These are phyloP conservation scores for Globisporangium lucens DNA, from an alignment of 352 stramenopile species.

Conservation along the genomic window DNA sequence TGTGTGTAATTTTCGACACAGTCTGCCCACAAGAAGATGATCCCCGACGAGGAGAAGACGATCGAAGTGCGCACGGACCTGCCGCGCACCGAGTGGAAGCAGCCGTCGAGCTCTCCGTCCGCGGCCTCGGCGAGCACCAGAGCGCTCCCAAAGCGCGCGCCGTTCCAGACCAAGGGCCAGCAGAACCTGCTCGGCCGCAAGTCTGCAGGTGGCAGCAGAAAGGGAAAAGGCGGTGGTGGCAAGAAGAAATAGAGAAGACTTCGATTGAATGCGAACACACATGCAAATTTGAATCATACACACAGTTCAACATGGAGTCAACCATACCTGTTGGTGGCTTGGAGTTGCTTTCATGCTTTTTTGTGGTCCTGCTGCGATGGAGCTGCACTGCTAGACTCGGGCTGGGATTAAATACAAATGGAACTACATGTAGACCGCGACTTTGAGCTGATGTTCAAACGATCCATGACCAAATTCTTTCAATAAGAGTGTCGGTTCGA, in stretches of 20 bases:
- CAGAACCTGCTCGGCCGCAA: slow-evolving; percentile 37
- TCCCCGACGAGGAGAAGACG: slow-evolving; percentile 46
- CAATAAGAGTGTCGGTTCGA: slow-evolving; percentile 22
- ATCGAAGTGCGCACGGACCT: slow-evolving; percentile 67
- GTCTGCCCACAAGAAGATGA: slow-evolving; percentile 74
- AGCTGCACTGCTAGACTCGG: neutral
- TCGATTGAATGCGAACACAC: neutral
- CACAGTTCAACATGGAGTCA: too few species aligned
- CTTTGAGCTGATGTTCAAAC: neutral
- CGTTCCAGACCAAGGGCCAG: slow-evolving; percentile 19
- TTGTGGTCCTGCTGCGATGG: neutral
- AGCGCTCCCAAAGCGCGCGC: slow-evolving; percentile 22
- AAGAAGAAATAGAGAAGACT: slow-evolving; percentile 33
- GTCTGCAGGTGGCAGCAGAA: slow-evolving; percentile 9
- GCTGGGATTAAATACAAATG: neutral
- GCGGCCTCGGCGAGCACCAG: neutral
- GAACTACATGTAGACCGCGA: neutral
- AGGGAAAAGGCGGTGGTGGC: slow-evolving; percentile 7
- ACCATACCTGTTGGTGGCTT: neutral
- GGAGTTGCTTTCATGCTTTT: neutral
- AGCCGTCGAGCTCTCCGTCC: slow-evolving; percentile 10
- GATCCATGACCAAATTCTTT: neutral
- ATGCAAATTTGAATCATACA: too few species aligned
- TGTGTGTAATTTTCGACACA: slow-evolving; percentile 19
- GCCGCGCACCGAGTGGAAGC: slow-evolving; percentile 63